Base-by-base conservation (phyloP, 108 stramenopile genomes). In the Mediolabrus comicus region DNA sequence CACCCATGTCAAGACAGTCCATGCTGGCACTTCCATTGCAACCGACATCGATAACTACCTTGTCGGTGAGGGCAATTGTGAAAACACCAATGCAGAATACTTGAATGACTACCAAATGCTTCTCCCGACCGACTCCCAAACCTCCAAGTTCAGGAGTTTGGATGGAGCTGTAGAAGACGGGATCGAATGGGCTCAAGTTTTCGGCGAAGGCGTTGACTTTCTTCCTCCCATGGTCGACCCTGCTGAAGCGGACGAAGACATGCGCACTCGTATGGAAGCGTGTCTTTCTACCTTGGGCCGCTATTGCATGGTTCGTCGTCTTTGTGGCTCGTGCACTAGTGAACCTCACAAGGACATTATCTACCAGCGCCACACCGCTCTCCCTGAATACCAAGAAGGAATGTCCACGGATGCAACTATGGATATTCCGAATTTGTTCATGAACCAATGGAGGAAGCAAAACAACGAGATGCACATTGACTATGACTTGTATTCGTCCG, bases 401-500 rank as follows among this genome's bases (percentile, higher is more conserved):
- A 12, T 35, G 1, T 59, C 67, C 16, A 65, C 62, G 36, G 55
- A 36, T 19, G 28, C 22, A 12, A 65, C 58, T 39, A 27, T 74
- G 29, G 62, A 78, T 54, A 51, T 75, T 33, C 66, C 79, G 11
- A 33, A 82, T 29, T 2, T 75, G 29, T 75, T 78, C 53, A 58
- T 75, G 76, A 78, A 75, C 41, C 32, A 74, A 13, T 78, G 81
- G 77, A 55, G 61, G 17, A 24, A 41, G 12, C 29, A 25, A 3
- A 65, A 56, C 26, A 75, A 82, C 38, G 24, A 32, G 6, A 24
- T 79, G 24, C 27, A 52, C 28, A 29, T 26, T 0, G 77, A 78
- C 54, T 79, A 79, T 54, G 57, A 79, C 16, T 28, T 82, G 53
- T 82, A 79, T 29, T 55, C 67, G 6, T 55, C 72, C 22, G 74